Conservation (phyloP, 1,284 basidiomycete species). For the Wolfiporia cocos region DNA sequence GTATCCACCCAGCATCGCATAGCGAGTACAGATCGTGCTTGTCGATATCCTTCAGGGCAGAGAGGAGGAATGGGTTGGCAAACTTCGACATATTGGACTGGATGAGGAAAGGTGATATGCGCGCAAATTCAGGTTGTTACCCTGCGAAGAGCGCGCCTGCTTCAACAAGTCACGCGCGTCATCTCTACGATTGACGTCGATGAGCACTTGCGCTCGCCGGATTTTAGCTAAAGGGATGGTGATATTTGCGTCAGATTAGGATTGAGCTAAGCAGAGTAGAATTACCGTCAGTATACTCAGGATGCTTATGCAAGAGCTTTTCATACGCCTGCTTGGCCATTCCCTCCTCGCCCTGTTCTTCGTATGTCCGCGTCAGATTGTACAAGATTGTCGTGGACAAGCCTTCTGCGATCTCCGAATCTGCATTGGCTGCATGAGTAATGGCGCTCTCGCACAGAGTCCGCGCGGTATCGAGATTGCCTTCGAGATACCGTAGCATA, state of each 20-base stretch:
- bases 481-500: conserved; percentile 69
- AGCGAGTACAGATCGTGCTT: conserved; percentile 85
- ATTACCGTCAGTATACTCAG: conserved; percentile 91
- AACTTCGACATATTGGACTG: conserved; percentile 63
- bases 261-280: too few relatives aligned
- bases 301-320: conserved; percentile 78
- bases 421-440: conserved; percentile 44
- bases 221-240: conserved; percentile 95
- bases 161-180: conserved; percentile 86
- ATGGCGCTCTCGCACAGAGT: conserved; percentile 64
- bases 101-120: conserved; percentile 88
- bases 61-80: conserved; percentile 82
- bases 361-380: conserved; percentile 85
- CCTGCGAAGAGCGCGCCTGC: conserved; percentile 73
- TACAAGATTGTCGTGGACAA: conserved; percentile 81
- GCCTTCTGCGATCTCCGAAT: conserved; percentile 49
- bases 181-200: conserved; percentile 60
- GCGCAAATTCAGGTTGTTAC: conserved; percentile 70
- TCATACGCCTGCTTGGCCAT: conserved; percentile 82
- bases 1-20: conserved; percentile 82
- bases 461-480: conserved; percentile 50
- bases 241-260: too few relatives aligned
- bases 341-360: conserved; percentile 68
- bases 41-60: conserved; percentile 78
- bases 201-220: conserved; percentile 77